phyloP scores from a whole-genome alignment of 305 asterid species.

The Monarda citriodora region DNA sequence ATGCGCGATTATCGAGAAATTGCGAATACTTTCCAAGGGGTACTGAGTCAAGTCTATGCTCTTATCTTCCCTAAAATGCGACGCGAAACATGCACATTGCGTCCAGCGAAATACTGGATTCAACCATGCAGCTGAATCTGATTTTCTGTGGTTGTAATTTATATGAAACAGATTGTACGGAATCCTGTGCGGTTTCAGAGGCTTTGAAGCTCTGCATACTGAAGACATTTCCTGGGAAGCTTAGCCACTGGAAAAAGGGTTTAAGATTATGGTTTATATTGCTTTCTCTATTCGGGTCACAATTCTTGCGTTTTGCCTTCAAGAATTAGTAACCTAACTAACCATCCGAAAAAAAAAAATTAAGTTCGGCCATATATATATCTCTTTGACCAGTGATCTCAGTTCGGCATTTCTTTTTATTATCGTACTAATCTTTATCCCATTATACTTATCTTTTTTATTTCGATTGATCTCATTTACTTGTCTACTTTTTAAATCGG shows the following conservation, averaged over 20 bases:
- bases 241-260: constrained; percentile 13
- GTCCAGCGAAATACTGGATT: constrained; percentile 37
- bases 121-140: constrained; percentile 23
- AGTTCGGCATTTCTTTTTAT: too few species aligned
- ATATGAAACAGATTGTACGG: constrained; percentile 19
- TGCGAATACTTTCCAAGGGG: constrained; percentile 80
- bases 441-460: too few species aligned
- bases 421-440: too few species aligned
- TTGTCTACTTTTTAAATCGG: too few species aligned
- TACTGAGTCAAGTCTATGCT: constrained; percentile 68
- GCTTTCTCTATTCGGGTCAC: constrained; percentile 7
- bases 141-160: constrained; percentile 13
- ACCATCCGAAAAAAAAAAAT: too few species aligned
- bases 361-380: too few species aligned
- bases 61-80: constrained; percentile 68
- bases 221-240: constrained; percentile 38
- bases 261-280: constrained; percentile 32
- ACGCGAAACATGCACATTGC: constrained; percentile 68
- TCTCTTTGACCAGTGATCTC: too few species aligned
- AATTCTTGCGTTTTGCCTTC: too few species aligned
- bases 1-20: constrained; percentile 97
- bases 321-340: too few species aligned
- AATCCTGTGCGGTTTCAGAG: constrained; percentile 20
- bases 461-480: too few species aligned
- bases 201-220: constrained; percentile 46